Base-by-base conservation (phyloP, 2,329 filamentous ascomycete species). In the Curvularia hawaiiensis region DNA sequence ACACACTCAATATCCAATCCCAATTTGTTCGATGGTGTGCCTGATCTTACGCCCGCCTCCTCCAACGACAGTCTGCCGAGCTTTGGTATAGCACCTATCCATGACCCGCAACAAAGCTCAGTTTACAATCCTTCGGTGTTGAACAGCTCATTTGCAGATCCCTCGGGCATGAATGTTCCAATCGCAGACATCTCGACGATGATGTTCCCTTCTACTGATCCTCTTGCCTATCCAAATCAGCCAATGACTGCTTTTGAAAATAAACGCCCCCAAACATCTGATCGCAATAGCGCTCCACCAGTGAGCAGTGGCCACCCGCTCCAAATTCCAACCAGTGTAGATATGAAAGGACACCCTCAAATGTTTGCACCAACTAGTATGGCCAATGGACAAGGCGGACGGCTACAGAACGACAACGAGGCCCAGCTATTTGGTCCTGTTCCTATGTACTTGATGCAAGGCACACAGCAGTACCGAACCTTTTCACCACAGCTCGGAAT, bases 181-280 rank as follows among this genome's bases (percentile, higher is more conserved):
- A 79, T 92, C 16, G 85, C 89, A 62, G 90, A 91, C 70, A 82
- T 93, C 7, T 88, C 88, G 57, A 86, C 88, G 3, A 86, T 93
- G 78, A 92, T 94, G 88, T 94, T 94, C 68, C 88, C 90, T 1
- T 89, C 89, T 0, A 84, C 85, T 33, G 90, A 94, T 66, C 90
- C 90, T 0, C 89, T 94, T 61, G 89, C 88, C 0, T 95, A 94
- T 67, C 90, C 90, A 0, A 91, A 89, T 67, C 89, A 91, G 63
- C 87, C 89, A 0, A 85, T 89, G 79, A 87, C 89, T 31, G 80
- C 78, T 0, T 82, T 82, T 58, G 80, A 82, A 58, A 81, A 79
- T 63, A 79, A 73, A 53, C 66, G 72, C 31, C 64, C 66, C 5
- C 70, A 72, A 50, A 49, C 59, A 30, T 74, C 72, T 33, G 63